Percentiles rank a stretch among this genome's conserved stretches.
phyloP scores from a whole-genome alignment of 2,329 filamentous ascomycete genomes.

The Sporothrix schenckii region DNA sequence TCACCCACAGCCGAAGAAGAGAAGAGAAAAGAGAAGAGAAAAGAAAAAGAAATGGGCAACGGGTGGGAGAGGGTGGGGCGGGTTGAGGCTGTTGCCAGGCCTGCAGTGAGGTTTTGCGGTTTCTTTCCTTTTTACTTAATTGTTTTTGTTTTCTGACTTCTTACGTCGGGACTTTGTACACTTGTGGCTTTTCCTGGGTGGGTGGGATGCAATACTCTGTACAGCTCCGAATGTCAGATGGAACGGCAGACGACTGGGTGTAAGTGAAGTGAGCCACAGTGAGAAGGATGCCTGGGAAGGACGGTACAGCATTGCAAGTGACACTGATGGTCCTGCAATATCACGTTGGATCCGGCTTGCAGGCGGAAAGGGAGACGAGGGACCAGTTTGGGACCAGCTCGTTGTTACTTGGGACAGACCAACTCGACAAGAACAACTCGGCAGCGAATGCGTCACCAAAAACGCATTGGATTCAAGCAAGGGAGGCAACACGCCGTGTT shows the following conservation, averaged over 20 bases:
- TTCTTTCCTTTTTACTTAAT: neutral
- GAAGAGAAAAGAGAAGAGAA: neutral
- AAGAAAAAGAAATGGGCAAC: neutral
- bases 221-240: neutral
- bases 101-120: neutral
- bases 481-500: neutral
- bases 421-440: neutral
- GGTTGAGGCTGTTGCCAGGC: slow-evolving; percentile 21
- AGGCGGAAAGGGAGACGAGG: slow-evolving; percentile 18
- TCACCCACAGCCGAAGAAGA: neutral
- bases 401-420: neutral
- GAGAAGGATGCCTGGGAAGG: neutral
- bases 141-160: neutral
- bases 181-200: neutral
- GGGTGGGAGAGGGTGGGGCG: neutral
- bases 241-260: neutral
- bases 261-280: slow-evolving; percentile 1
- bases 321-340: too few species aligned
- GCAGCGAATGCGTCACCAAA: slow-evolving; percentile 2
- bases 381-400: neutral
- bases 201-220: too few species aligned
- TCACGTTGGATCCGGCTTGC: neutral
- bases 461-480: neutral
- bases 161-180: too few species aligned
- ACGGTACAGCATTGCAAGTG: too few species aligned